Base-by-base conservation (phyloP, 2,329 filamentous ascomycete species). In the Periconia sp. region DNA sequence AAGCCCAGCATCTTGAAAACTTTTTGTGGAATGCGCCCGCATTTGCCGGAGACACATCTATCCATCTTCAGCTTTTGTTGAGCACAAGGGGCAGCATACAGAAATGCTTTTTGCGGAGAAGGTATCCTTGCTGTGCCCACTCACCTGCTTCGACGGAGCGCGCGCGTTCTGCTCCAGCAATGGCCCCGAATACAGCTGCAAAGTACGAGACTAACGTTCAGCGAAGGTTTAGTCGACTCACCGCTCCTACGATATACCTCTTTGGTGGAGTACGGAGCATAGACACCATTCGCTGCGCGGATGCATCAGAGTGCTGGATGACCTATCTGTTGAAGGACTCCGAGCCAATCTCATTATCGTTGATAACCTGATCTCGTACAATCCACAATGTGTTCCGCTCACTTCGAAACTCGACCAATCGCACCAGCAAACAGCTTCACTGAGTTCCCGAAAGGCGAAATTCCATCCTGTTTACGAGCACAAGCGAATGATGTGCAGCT, bases 371-470 rank as follows among this genome's bases (percentile, higher is more conserved):
- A 46, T 51, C 21, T 46, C 46, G 44, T 48, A 47, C 28, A 34
- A 42, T 59, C 29, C 42, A 46, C 30, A 40, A 24, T 42, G 42
- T 38, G 42, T 48, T 50, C 46, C 43, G 43, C 35, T 53, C 42
- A 51, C 36, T 36, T n/a, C 44, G 48, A 51, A 53, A 46, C 40
- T 52, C 50, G 49, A 42, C 59, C 57, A 61, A 63, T 63, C 23
- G 40, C 38, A 13, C 21, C 8, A 28, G 31, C 8, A 40, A 12
- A n/a, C 35, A 35, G 25, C 28, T 36, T 34, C 28, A 16, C 28
- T 21, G 11, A 13, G 21, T n/a, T 17, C 25, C 25, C 12, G 26
- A 28, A n/a, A 30, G 22, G 22, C 13, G 8, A 23, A 11, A 23
- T 16, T 28, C 10, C n/a, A 29, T 37, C 29, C 10, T 13, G 34